Conservation (phyloP, 1,139 yeast genomes). For the Saccharomycopsis hybrid region DNA sequence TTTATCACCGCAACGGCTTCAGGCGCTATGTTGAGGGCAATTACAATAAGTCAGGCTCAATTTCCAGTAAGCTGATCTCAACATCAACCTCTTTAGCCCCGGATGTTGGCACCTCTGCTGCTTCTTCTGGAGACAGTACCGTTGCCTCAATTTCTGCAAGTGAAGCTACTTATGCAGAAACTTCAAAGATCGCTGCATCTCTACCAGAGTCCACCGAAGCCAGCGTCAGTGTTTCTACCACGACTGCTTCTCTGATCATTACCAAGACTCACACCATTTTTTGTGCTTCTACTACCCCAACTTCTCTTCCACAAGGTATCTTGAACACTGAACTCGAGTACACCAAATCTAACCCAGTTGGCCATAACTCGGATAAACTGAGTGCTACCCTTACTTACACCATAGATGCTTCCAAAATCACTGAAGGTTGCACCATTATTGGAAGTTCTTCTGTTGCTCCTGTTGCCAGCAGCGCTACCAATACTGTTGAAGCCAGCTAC, state of each 20-base stretch:
- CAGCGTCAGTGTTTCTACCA: neutral
- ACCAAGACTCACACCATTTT: constrained; percentile 3
- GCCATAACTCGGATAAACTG: neutral
- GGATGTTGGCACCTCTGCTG: no score
- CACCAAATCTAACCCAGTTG: constrained; percentile 2
- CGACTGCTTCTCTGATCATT: neutral
- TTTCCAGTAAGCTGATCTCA: no score
- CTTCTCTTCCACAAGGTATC: constrained; percentile 3
- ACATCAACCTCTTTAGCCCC: no score
- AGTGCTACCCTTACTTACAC: neutral
- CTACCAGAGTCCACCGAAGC: no score
- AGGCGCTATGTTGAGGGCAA: no score
- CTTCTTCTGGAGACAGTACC: no score
- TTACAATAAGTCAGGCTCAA: no score
- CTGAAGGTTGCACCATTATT: neutral
- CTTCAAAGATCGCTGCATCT: no score
- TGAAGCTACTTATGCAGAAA: no score
- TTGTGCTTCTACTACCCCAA: neutral
- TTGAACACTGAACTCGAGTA: neutral
- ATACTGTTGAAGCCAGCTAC: neutral
- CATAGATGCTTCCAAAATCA: neutral
- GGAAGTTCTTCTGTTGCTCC: neutral
- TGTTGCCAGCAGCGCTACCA: neutral
- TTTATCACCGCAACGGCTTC: no score
- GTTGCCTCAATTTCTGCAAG: no score